Conservation (phyloP, 805 yeast species). For the Ogataea kodamae region DNA sequence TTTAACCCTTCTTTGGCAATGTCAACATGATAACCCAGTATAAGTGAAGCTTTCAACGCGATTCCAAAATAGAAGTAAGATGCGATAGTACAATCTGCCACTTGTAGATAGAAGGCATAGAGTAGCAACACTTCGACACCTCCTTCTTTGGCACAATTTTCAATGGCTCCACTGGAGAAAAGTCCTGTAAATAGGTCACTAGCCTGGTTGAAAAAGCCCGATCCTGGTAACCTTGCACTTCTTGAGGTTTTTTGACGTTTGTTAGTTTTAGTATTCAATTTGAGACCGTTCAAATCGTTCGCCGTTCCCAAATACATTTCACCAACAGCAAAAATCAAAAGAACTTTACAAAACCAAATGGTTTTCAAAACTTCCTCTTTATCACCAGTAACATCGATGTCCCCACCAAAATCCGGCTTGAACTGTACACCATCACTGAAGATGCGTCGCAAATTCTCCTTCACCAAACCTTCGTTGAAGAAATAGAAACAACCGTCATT, state of each 20-base stretch:
- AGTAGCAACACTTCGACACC: slow-evolving; percentile 72
- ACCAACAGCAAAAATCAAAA: slow-evolving; percentile 72
- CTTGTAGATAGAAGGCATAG: slow-evolving; percentile 77
- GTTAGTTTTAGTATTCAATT: slow-evolving; percentile 26
- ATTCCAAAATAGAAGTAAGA: slow-evolving; percentile 78
- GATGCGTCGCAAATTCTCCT: slow-evolving; percentile 58
- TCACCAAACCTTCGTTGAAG: slow-evolving; percentile 77
- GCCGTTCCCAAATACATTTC: slow-evolving; percentile 82
- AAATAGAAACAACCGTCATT: slow-evolving; percentile 84
- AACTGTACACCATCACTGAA: slow-evolving; percentile 44
- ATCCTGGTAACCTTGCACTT: slow-evolving; percentile 62
- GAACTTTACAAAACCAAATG: slow-evolving; percentile 75
- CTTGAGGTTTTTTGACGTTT: slow-evolving; percentile 20
- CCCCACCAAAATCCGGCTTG: slow-evolving; percentile 30
- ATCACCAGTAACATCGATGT: slow-evolving; percentile 29
- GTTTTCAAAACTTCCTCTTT: slow-evolving; percentile 63
- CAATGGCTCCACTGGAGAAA: slow-evolving; percentile 77
- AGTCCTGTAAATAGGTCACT: slow-evolving; percentile 75
- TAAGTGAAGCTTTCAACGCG: slow-evolving; percentile 67
- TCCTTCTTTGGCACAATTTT: slow-evolving; percentile 73
- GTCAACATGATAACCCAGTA: slow-evolving; percentile 80
- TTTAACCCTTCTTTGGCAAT: slow-evolving; percentile 60
- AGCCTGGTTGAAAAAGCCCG: slow-evolving; percentile 74
- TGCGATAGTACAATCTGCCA: slow-evolving; percentile 79
- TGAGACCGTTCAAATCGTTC: slow-evolving; percentile 54